Conservation (phyloP, 163 green algal species). For the Prototheca wickerhamii region DNA sequence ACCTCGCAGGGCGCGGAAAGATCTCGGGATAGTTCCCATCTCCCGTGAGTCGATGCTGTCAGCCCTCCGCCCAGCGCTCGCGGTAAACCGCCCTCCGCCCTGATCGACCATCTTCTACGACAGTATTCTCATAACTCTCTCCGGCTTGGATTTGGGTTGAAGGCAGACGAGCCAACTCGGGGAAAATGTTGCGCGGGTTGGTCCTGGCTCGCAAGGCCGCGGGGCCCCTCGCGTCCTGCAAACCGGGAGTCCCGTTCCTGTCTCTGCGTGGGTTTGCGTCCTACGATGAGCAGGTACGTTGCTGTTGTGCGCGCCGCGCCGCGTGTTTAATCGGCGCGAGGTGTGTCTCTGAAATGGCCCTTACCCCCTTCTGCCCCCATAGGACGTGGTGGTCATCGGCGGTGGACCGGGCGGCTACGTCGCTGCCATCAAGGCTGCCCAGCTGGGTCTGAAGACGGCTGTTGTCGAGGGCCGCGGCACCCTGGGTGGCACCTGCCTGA, state of each 20-base stretch:
- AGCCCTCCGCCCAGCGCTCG: too few species aligned
- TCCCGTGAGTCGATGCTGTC: too few species aligned
- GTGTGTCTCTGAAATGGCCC: background rate
- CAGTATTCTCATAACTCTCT: too few species aligned
- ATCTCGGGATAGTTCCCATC: too few species aligned
- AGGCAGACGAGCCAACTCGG: too few species aligned
- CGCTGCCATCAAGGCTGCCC: conserved; percentile 92
- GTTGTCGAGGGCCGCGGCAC: conserved; percentile 90
- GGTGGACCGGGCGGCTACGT: conserved; percentile 97
- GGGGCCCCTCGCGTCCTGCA: background rate
- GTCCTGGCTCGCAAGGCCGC: background rate
- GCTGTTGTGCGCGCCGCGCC: too few species aligned
- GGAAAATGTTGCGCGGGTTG: background rate
- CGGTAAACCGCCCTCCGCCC: too few species aligned
- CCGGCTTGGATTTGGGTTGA: too few species aligned
- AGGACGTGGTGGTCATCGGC: conserved; percentile 94
- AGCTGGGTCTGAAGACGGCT: conserved; percentile 91
- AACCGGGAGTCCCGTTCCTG: background rate
- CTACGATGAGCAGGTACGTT: conserved; percentile 4
- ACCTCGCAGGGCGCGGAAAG: too few species aligned
- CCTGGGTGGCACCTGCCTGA: conserved; percentile 98
- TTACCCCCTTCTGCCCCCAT: conserved; percentile 3
- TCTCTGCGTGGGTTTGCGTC: conserved; percentile 2
- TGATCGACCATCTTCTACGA: too few species aligned
- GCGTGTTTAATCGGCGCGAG: background rate